Base-by-base conservation (phyloP, 2,329 filamentous ascomycete genomes). In the Arachnopeziza araneosa region DNA sequence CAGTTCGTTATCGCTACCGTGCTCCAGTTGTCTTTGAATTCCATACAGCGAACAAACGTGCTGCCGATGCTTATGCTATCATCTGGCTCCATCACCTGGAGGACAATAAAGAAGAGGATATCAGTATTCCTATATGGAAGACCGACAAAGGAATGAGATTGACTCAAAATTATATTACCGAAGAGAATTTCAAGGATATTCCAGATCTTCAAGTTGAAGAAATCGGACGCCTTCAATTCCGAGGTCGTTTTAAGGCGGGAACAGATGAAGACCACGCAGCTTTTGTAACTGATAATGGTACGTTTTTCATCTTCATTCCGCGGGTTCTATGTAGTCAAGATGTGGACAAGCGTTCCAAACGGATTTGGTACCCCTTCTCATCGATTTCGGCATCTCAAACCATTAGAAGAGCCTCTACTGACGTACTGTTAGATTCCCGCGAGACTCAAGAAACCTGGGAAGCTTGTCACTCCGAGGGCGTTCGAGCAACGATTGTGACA, bases 381-480 rank as follows among this genome's bases (percentile, higher is more conserved):
- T 30, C 26, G 26, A 30, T 30, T 9, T 5, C 9, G 5, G 9
- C 9, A 9, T 9, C 26, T 9, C 26, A 30, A 30, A 30, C 26
- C 26, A 30, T 30, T 30, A 9, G 5, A 44, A 44, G 36, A 14
- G n/a, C 17, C 36, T 17, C 2, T 14, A 44, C 36, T 44, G 17
- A 44, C 17, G 6, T 44, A 14, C 17, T 6, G 17, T 8, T 44
- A 44, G 36, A 96, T 71, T 88, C 89, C 1, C 87, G 93, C 32
- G 95, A 98, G 78, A 97, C 93, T 0, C 96, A 91, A 65, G 93
- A 98, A 76, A 90, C 89, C 0, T 98, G 93, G 91, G 92, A 97
- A 74, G 90, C 92, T 0, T 97, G 93, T 72, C 84, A 89, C 50
- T 86, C 91, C 0, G 93, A 98, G 73, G 93, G 93, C 14, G 90